Base-by-base conservation (phyloP, 768 basidiomycete genomes). In the Trametes cubensis region DNA sequence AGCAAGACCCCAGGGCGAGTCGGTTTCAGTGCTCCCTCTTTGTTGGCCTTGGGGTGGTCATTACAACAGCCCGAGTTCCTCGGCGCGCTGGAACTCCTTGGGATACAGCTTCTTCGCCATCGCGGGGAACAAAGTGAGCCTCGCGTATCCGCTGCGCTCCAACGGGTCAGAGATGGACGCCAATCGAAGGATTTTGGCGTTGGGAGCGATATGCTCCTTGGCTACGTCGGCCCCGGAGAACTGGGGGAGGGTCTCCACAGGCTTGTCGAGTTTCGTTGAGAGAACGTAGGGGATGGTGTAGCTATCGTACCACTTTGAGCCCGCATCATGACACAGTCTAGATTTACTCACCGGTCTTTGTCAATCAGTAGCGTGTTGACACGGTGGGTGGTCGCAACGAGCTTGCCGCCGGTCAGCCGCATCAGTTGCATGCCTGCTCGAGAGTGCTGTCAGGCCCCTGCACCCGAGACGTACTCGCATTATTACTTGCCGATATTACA, bases 281-380 rank as follows among this genome's bases (percentile, higher is more conserved):
- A 72, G 66, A 34, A 72, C 71, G 41, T 74, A 72, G 15, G 72
- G 70, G 38, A 74, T 72, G 4, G 73, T 74, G 57, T 69, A 72
- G 20, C 69, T 70, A 50, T 8, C 10, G 34, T 10, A 42, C 21
- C 11, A 25, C 18, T 53, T 2, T 30, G 54, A 28, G 10, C 20
- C 21, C 50, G 7, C 26, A 26, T 20, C 7, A 6, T 11, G 46
- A 20, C n/a, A 15, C 4, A 6, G 2, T 6, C 20, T 28, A 30
- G 2, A 10, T 7, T 8, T 40, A n/a, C 64, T 38, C 38, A 72
- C 73, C 71, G 66, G 53, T 73, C 72, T 40, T 68, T 46, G 15
- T 69, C 63, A 45, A 74, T 71, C 59, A 70, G 69, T 40, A 74
- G 67, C n/a, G 73, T 73, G 62, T 74, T 74, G 44, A 74, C 72